These are phyloP conservation scores for Odontarrhena argentea DNA, from an alignment of 345 rosid genomes.

Conservation along the genomic window DNA sequence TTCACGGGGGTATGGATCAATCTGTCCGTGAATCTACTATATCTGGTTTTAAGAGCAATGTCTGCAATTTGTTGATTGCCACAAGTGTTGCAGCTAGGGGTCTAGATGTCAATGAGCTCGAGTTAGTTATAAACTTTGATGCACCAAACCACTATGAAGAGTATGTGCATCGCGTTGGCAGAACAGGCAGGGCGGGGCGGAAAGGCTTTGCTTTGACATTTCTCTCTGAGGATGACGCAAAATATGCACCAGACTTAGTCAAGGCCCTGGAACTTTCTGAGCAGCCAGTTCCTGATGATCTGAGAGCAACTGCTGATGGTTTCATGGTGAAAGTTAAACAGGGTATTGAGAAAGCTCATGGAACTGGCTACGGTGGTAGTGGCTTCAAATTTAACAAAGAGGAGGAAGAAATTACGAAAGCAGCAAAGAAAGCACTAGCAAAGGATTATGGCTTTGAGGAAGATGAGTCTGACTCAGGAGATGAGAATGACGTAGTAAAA, in stretches of 20 bases:
- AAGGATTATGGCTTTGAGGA: conserved; percentile 88
- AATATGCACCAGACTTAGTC: conserved; percentile 88
- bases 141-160: conserved; percentile 87
- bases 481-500: conserved; percentile 78
- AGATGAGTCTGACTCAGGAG: conserved; percentile 84
- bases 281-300: conserved; percentile 81
- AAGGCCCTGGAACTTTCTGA: conserved; percentile 87
- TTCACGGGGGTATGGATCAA: conserved; percentile 90
- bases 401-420: conserved; percentile 81
- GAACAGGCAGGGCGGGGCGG: conserved; percentile 87
- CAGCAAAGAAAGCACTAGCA: conserved; percentile 84
- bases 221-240: conserved; percentile 81
- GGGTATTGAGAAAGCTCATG: conserved; percentile 86
- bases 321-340: conserved; percentile 80
- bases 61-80: conserved; percentile 76
- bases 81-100: conserved; percentile 91
- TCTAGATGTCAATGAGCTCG: conserved; percentile 87
- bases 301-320: conserved; percentile 72
- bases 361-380: conserved; percentile 88
- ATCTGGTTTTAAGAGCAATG: conserved; percentile 77
- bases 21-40: conserved; percentile 79
- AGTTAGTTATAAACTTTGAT: conserved; percentile 77
- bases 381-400: conserved; percentile 87
- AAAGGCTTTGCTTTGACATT: conserved; percentile 91
- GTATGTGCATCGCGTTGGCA: conserved; percentile 86